Conservation (phyloP, 306 rosid genomes). For the Quercus parvula region DNA sequence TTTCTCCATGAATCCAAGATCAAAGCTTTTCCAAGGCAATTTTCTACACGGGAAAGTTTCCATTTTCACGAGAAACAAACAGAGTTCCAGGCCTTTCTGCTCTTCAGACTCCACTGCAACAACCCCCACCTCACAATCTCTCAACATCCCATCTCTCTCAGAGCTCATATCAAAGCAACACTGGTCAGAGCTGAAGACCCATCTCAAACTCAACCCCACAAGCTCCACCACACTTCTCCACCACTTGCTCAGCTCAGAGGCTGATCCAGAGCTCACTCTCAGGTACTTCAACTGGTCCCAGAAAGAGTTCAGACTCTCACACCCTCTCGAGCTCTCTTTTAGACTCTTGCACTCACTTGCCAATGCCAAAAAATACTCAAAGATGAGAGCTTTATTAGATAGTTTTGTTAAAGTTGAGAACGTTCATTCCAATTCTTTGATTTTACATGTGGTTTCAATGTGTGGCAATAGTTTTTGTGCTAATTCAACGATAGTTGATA, state of each 20-base stretch:
- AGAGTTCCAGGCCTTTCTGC: neutral
- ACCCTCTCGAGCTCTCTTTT: constrained; percentile 47
- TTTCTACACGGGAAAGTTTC: neutral
- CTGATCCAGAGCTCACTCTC: constrained; percentile 49
- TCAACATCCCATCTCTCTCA: constrained; percentile 29
- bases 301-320: constrained; percentile 39
- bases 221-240: constrained; percentile 43
- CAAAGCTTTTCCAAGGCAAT: neutral
- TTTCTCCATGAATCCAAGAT: neutral
- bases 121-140: constrained; percentile 22
- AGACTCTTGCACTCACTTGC: constrained; percentile 48
- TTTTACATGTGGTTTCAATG: constrained; percentile 47
- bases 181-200: constrained; percentile 65
- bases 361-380: constrained; percentile 50
- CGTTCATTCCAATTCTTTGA: constrained; percentile 39
- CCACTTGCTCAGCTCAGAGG: constrained; percentile 42
- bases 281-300: constrained; percentile 74
- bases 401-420: constrained; percentile 46
- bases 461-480: constrained; percentile 25
- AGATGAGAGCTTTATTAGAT: constrained; percentile 54
- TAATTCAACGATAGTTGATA: constrained; percentile 47
- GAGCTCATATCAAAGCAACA: constrained; percentile 68
- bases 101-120: constrained; percentile 1
- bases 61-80: neutral
- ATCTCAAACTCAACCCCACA: constrained; percentile 26